Evolutionary conservation across 2,329 filamentous ascomycete species (phyloP).

Genomic region (Nothopassalora personata): DNA sequence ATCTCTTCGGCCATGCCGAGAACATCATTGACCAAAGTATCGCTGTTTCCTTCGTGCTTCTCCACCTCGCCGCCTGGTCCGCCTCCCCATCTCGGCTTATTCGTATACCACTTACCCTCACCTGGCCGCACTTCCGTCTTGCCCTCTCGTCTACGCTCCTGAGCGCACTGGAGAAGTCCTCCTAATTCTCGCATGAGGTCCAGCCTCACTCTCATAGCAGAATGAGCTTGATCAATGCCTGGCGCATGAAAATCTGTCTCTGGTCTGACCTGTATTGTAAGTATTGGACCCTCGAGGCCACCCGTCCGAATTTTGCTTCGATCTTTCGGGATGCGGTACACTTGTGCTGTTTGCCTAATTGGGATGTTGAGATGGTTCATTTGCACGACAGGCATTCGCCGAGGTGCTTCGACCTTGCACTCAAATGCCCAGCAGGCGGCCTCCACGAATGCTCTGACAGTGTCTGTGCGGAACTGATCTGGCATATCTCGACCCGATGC

Average conservation of each 20-base stretch:
- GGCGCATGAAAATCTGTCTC: conserved; percentile 47
- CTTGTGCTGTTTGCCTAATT: conserved; percentile 51
- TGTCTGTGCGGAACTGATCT: conserved; percentile 52
- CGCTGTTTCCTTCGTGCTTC: conserved; percentile 29
- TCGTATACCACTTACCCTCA: conserved; percentile 58
- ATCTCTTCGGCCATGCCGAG: conserved; percentile 16
- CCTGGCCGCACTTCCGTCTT: conserved; percentile 46
- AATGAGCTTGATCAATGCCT: conserved; percentile 22
- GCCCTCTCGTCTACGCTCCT: conserved; percentile 56
- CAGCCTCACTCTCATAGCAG: conserved; percentile 33
- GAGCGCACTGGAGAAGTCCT: conserved; percentile 52
- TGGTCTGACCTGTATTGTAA: conserved; percentile 51
- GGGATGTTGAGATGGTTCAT: conserved; percentile 47
- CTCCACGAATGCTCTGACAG: conserved; percentile 53
- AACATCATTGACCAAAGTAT: conserved; percentile 21
- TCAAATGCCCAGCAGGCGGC: conserved; percentile 55
- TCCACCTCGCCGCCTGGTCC: conserved; percentile 44
- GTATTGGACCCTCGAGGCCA: conserved; percentile 53
- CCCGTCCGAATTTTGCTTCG: conserved; percentile 49
- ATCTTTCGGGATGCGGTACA: conserved; percentile 51
- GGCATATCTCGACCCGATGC: conserved; percentile 55
- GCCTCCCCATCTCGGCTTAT: conserved; percentile 53
- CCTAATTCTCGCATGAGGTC: conserved; percentile 56
- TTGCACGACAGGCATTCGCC: conserved; percentile 41
- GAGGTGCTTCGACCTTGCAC: conserved; percentile 47